Conservation (phyloP, 106 monocot genomes). For the Agapanthus africanus region DNA sequence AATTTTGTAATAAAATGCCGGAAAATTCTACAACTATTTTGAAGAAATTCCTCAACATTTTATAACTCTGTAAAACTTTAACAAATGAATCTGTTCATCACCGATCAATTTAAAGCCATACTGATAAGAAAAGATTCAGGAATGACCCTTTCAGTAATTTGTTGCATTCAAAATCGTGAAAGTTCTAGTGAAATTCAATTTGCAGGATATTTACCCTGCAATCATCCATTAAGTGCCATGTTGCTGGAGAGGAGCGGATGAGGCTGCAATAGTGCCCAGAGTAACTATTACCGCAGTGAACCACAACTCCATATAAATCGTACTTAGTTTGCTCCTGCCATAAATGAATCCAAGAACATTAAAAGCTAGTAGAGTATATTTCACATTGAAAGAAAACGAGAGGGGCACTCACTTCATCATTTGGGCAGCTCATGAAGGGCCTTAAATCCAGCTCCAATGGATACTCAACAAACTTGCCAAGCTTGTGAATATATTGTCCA, state of each 20-base stretch:
- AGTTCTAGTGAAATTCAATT: too few species aligned
- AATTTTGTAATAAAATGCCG: too few species aligned
- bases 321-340: conserved; percentile 39
- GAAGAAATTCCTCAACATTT: too few species aligned
- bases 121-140: too few species aligned
- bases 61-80: too few species aligned
- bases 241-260: conserved; percentile 40
- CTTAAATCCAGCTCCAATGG: conserved; percentile 51
- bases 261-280: conserved; percentile 50
- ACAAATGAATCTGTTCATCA: too few species aligned
- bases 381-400: background rate
- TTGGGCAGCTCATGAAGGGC: conserved; percentile 37
- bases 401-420: conserved; percentile 14
- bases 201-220: conserved; percentile 4
- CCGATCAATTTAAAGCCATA: too few species aligned
- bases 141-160: too few species aligned
- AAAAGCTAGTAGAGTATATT: background rate
- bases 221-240: conserved; percentile 54
- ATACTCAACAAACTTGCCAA: conserved; percentile 47
- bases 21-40: too few species aligned
- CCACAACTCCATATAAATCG: conserved; percentile 53
- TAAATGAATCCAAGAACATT: background rate
- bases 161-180: too few species aligned
- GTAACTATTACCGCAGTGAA: conserved; percentile 26
- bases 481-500: conserved; percentile 29